Evolutionary conservation across 148 eudicot genomes (phyloP).

Genomic region (Diospyros lotus): DNA sequence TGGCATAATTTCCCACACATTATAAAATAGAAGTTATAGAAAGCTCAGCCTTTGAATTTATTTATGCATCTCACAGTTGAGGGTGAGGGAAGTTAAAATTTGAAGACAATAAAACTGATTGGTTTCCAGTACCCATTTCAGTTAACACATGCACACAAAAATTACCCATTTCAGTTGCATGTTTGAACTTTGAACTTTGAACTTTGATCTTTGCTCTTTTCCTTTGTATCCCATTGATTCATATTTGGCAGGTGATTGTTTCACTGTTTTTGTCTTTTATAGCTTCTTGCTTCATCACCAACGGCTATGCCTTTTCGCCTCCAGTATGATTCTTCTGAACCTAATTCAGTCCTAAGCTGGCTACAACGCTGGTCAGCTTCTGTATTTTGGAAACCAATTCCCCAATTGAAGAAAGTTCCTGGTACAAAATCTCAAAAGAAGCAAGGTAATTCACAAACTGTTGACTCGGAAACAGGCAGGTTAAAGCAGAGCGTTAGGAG

Average conservation of each 20-base stretch:
- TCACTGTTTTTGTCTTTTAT: neutral
- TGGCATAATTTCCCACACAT: too few relatives aligned
- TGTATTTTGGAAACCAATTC: conserved; percentile 41
- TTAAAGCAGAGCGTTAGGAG: conserved; percentile 42
- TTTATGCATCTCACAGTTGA: neutral
- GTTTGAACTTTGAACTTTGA: too few relatives aligned
- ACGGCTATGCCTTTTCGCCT: conserved; percentile 44
- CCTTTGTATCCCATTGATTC: too few relatives aligned
- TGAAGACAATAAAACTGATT: neutral
- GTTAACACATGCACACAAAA: too few relatives aligned
- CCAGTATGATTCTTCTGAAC: conserved; percentile 46
- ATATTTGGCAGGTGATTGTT: too few relatives aligned
- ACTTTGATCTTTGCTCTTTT: too few relatives aligned
- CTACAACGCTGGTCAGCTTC: conserved; percentile 52
- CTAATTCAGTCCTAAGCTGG: conserved; percentile 49
- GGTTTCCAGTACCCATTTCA: neutral
- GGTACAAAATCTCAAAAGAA: conserved; percentile 37
- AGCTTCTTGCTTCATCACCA: conserved; percentile 58
- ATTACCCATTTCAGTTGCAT: too few relatives aligned
- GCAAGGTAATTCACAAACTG: conserved; percentile 28
- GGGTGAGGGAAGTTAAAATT: neutral
- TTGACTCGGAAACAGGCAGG: conserved; percentile 40
- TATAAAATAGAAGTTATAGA: too few relatives aligned
- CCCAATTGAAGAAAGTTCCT: conserved; percentile 33
- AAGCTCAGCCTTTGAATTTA: too few relatives aligned